Base-by-base conservation (phyloP, 1,284 basidiomycete species). In the Coriolopsis trogii region DNA sequence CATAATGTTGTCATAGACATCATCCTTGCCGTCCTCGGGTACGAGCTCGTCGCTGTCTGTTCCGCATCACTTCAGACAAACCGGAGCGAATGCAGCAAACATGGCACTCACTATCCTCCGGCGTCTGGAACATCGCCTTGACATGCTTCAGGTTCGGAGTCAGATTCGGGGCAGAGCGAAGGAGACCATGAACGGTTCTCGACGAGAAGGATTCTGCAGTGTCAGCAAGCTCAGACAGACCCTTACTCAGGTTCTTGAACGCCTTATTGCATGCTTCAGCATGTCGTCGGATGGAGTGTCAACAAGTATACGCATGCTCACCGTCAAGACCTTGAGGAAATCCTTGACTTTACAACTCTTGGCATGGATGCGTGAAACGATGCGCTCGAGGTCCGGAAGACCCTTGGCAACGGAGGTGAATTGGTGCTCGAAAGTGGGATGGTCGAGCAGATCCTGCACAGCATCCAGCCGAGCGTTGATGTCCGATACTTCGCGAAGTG, bases 391-490 rank as follows among this genome's bases (percentile, higher is more conserved):
- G 69, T 98, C 95, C 8, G 95, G 94, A 10, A 97, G 71, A 16
- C 87, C 85, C 67, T 91, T 94, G 6, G 84, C 85, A 21, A 93
- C 70, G 41, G 81, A 78, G 18, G 78, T 80, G 67, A 97, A 98
- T 1, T 84, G 79, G 3, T 76, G 75, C 61, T 90, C 86, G 65
- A 95, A 95, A 0, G 78, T 81, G 0, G 82, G 83, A 58, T 93
- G 81, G 26, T 81, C 74, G 65, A 98, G 84, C 37, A 98, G 78
- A 65, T 95, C 93, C 62, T 96, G 79, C 1, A 98, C 92, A 5
- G 95, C 95, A 66, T 98, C 94, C 15, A 95, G 82, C 47, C 93
- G 80, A 43, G 90, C 87, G 64, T 95, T 94, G 71, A 98, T 98
- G 33, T 91, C 90, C 13, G 79, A 68, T 23, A 85, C 83, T 37